A percentile compares a stretch with the other conserved stretches of the same genome.
Conservation (phyloP, 805 yeast species). For the Myxozyma neglecta region DNA sequence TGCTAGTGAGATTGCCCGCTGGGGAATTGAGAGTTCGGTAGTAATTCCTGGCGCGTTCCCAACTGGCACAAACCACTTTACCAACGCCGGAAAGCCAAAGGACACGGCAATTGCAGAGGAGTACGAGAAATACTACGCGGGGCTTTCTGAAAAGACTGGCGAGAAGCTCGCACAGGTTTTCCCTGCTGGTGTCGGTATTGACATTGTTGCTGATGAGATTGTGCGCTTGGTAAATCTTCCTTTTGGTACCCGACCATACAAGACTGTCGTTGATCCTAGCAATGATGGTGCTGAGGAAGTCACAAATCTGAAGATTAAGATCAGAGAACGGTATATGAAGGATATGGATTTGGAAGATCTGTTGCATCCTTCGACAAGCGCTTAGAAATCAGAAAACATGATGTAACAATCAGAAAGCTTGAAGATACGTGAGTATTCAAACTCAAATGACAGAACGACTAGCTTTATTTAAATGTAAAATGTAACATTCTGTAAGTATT, state of each 20-base stretch:
- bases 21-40: constrained; percentile 9
- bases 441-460: too few species aligned
- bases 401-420: too few species aligned
- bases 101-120: constrained; percentile 3
- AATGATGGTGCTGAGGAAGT: constrained; percentile 12
- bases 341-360: constrained; percentile 8
- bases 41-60: constrained; percentile 11
- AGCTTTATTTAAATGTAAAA: too few species aligned
- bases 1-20: constrained; percentile 11
- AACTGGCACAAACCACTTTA: constrained; percentile 6
- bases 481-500: too few species aligned
- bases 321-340: constrained; percentile 7
- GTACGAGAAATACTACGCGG: constrained; percentile 12
- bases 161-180: constrained; percentile 2
- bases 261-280: constrained; percentile 11
- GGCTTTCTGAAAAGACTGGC: constrained; percentile 2
- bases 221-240: constrained; percentile 4
- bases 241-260: constrained; percentile 5
- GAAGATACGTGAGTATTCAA: neutral
- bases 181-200: constrained; percentile 5
- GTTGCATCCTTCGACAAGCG: constrained; percentile 1
- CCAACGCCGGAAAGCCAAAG: constrained; percentile 9
- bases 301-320: constrained; percentile 2
- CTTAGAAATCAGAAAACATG: neutral
- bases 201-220: constrained; percentile 8